Conservation (phyloP, 129 eudicot genomes). For the Chrysanthemum lavandulifolium region DNA sequence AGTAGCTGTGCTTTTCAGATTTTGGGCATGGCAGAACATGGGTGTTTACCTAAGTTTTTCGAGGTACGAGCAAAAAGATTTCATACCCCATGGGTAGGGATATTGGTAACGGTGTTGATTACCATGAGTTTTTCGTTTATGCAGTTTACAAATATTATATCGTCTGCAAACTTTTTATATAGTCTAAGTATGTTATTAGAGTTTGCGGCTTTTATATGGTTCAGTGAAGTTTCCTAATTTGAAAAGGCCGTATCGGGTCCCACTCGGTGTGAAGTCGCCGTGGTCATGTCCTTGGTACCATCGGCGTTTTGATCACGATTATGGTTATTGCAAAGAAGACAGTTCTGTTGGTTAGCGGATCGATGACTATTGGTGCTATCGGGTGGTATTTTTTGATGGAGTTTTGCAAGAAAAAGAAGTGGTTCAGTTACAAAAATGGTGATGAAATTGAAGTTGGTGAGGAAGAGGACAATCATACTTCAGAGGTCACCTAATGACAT, state of each 20-base stretch:
- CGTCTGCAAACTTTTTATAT: neutral
- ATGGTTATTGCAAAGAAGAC: neutral
- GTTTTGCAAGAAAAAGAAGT: neutral
- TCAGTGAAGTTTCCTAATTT: neutral
- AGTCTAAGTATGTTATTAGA: neutral
- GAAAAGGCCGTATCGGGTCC: neutral
- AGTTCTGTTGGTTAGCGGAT: neutral
- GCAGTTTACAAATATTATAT: neutral
- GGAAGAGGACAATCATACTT: neutral
- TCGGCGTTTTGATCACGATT: neutral
- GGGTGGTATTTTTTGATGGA: neutral
- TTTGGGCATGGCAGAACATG: neutral
- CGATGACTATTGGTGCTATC: neutral
- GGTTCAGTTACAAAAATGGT: neutral
- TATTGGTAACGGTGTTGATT: neutral
- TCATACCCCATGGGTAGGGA: neutral
- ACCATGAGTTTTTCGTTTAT: neutral
- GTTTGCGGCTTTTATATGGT: neutral
- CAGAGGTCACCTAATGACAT: no score
- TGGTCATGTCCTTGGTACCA: neutral
- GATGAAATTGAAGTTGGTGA: constrained; percentile 3
- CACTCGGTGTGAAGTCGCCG: neutral
- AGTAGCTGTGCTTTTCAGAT: neutral
- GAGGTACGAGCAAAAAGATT: neutral
- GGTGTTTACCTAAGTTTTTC: neutral